Conservation (phyloP, 1,284 basidiomycete species). For the Athelia sp. region DNA sequence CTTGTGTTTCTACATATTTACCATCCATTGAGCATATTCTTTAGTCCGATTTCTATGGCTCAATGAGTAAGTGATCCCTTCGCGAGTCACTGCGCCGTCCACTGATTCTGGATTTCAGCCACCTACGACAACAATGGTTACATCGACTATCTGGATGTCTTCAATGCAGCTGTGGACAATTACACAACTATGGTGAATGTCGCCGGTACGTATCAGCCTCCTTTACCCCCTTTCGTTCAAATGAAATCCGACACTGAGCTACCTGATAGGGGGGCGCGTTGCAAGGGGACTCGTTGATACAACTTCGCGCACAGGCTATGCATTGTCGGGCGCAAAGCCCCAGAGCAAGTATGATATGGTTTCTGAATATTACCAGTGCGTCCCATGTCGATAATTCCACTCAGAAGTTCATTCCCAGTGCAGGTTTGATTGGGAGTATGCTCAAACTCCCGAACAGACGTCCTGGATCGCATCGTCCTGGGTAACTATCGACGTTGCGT, state of each 20-base stretch:
- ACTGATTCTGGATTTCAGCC: constrained; percentile 23
- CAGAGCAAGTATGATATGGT: constrained; percentile 38
- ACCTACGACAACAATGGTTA: constrained; percentile 47
- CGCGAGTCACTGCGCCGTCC: not conserved
- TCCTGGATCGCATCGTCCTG: constrained; percentile 59
- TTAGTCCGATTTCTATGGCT: not conserved
- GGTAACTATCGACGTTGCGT: constrained; percentile 32
- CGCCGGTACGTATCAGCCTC: constrained; percentile 29
- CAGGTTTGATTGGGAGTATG: constrained; percentile 46
- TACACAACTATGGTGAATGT: constrained; percentile 36
- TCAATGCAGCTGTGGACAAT: constrained; percentile 34
- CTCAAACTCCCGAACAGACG: constrained; percentile 54
- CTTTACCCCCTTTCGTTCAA: not conserved
- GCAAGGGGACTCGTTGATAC: constrained; percentile 39
- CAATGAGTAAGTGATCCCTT: not conserved
- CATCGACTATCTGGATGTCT: constrained; percentile 39
- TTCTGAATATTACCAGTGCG: constrained; percentile 50
- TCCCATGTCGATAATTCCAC: constrained; percentile 19
- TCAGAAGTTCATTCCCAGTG: not conserved
- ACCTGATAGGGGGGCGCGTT: constrained; percentile 34
- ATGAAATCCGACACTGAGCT: too few relatives aligned
- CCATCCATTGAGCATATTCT: not conserved
- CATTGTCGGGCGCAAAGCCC: constrained; percentile 38
- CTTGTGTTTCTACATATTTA: too few relatives aligned
- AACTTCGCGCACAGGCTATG: constrained; percentile 44